These are phyloP conservation scores for Sporothrix schenckii DNA, from an alignment of 2,329 filamentous ascomycete species.

Conservation along the genomic window DNA sequence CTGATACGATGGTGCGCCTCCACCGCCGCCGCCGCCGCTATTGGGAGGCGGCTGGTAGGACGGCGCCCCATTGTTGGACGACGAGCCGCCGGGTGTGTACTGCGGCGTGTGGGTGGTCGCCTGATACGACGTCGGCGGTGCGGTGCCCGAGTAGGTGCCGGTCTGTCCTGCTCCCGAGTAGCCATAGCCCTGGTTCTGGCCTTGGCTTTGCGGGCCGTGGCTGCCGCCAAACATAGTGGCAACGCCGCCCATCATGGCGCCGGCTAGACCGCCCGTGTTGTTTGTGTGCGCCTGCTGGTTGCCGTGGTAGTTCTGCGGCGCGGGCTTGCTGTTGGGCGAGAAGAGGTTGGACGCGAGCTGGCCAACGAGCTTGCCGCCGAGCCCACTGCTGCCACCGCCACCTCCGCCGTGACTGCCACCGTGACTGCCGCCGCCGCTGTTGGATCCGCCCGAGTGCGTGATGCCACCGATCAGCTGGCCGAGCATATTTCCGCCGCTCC, in stretches of 20 bases:
- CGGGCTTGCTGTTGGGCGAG: slow-evolving; percentile 54
- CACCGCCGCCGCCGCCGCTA: neutral
- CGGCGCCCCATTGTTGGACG: slow-evolving; percentile 19
- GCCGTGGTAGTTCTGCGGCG: slow-evolving; percentile 55
- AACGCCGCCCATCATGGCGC: slow-evolving; percentile 59
- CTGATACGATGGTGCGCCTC: slow-evolving; percentile 4
- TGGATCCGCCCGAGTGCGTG: slow-evolving; percentile 39
- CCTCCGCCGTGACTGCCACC: slow-evolving; percentile 41
- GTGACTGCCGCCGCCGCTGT: slow-evolving; percentile 37
- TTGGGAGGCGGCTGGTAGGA: slow-evolving; percentile 35
- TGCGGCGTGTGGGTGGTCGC: slow-evolving; percentile 40
- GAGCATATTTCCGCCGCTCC: slow-evolving; percentile 49
- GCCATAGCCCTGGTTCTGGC: slow-evolving; percentile 62
- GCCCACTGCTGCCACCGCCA: slow-evolving; percentile 45
- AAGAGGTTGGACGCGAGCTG: slow-evolving; percentile 61
- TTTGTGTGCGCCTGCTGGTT: slow-evolving; percentile 48
- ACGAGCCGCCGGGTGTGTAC: slow-evolving; percentile 28
- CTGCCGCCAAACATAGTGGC: slow-evolving; percentile 57
- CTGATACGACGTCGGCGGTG: slow-evolving; percentile 65
- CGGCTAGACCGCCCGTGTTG: slow-evolving; percentile 54
- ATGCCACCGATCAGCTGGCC: slow-evolving; percentile 54
- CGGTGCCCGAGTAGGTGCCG: slow-evolving; percentile 63
- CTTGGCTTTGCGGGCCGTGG: slow-evolving; percentile 44
- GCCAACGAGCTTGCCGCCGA: slow-evolving; percentile 59
- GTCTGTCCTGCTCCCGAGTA: slow-evolving; percentile 61